Evolutionary conservation across 495 filamentous ascomycete genomes (phyloP), one percentile per base, ranked within the genome.

Genomic region (Acidomyces sp.): DNA sequence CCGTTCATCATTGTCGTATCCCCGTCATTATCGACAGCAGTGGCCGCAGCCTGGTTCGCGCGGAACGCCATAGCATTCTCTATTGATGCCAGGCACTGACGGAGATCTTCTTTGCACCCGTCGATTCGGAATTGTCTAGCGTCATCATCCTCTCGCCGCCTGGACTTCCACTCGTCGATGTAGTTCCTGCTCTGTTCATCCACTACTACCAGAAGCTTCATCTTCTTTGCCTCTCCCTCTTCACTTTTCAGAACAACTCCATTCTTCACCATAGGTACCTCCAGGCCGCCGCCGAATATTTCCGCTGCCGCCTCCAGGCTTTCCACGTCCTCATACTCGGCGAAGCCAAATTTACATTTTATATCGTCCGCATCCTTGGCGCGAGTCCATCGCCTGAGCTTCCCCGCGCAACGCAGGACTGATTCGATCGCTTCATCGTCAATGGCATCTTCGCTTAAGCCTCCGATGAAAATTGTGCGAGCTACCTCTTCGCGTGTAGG

Each of bases 301-400:
- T 93, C 85, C 41, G 85, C 77, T 40, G 88, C 90, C 36, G 78
- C 78, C 62, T 76, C 76, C 50, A 99, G 69, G 51, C 85, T 86
- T 57, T 93, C 82, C 23, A 80, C 74, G 62, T 96, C 86, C 44
- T 93, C 88, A 63, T 81, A 99, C 64, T 96, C 86, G 45, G 87
- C 90, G 64, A 99, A 96, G 26, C 90, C 92, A 65, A 96, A 96
- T 39, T 76, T 75, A 56, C 78, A 82, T 33, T 77, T 74, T 65
- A 92, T 93, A 35, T 80, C 75, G 49, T 92, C 79, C 23, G 82
- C 78, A 61, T 90, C 76, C 22, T 75, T 78, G 19, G 78, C 80
- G 54, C 84, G 68, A 37, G 81, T 83, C 88, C 88, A 99, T 39
- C 82, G 77, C 30, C 78, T 71, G 26, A 96, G 61, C 60, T 68